Evolutionary conservation across 208 protist species (phyloP).

Genomic region (Leishmania tarentolae): DNA sequence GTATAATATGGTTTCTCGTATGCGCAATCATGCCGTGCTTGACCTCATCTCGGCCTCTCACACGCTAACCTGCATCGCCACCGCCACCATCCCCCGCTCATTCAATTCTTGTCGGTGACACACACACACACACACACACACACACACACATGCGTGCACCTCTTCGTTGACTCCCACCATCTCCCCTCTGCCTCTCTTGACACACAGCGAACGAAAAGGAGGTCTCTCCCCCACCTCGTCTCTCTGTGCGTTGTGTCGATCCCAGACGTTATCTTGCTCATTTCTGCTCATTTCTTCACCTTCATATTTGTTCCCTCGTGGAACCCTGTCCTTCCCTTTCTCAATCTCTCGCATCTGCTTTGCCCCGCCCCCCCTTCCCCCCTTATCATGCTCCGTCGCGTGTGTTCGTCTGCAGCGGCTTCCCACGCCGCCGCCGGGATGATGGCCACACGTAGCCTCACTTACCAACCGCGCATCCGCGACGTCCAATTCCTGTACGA

Average conservation of each 20-base stretch:
- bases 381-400: slow-evolving; percentile 51
- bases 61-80: not conserved
- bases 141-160: not conserved
- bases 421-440: slow-evolving; percentile 4
- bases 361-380: slow-evolving; percentile 3
- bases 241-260: not conserved
- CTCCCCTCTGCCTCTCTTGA: not conserved
- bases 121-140: not conserved
- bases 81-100: not conserved
- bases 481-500: slow-evolving; percentile 80
- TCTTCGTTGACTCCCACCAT: not conserved
- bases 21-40: not conserved
- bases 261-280: not conserved
- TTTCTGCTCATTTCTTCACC: too few species aligned
- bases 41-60: not conserved
- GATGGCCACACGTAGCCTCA: slow-evolving; percentile 35
- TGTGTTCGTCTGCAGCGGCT: slow-evolving; percentile 12
- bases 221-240: too few species aligned
- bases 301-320: not conserved
- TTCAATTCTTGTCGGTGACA: not conserved
- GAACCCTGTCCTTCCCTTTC: not conserved
- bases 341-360: not conserved
- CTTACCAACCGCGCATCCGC: slow-evolving; percentile 50
- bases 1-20: not conserved
- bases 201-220: not conserved